A percentile compares a stretch with the other conserved stretches of the same genome.
Evolutionary conservation across 768 basidiomycete genomes (phyloP).

Genomic region (Leucosporidium creatinivorum): DNA sequence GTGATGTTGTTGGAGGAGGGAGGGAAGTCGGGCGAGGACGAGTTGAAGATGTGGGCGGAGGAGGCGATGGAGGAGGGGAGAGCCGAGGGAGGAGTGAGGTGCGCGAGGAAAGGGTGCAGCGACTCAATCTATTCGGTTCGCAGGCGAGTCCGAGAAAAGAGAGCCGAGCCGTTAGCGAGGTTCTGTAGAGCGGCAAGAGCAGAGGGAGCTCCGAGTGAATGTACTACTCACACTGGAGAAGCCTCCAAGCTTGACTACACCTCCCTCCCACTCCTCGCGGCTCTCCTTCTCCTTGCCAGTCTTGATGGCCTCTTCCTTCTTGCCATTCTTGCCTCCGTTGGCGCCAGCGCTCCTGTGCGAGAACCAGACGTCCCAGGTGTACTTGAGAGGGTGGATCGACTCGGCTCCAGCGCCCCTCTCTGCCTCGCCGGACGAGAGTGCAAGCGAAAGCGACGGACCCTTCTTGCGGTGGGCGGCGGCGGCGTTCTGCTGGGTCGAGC

Average conservation of each 20-base stretch:
- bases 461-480: neutral
- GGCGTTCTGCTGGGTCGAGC: neutral
- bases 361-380: slow-evolving; percentile 32
- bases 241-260: slow-evolving; percentile 30
- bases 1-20: slow-evolving; percentile 40
- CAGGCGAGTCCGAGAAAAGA: no score
- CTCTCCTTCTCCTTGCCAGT: slow-evolving; percentile 20
- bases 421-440: neutral
- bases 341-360: slow-evolving; percentile 19
- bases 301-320: slow-evolving; percentile 20
- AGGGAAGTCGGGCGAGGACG: slow-evolving; percentile 9
- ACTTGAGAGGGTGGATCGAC: slow-evolving; percentile 28
- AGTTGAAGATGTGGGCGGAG: slow-evolving; percentile 19
- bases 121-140: slow-evolving; percentile 66
- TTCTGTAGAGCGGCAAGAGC: no score
- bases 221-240: slow-evolving; percentile 26
- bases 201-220: fast-evolving
- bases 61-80: slow-evolving; percentile 55
- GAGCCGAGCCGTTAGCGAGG: no score
- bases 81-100: slow-evolving; percentile 74
- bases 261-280: slow-evolving; percentile 30
- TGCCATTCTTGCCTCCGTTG: slow-evolving; percentile 13
- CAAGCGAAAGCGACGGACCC: slow-evolving; percentile 26
- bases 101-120: slow-evolving; percentile 90
- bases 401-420: neutral